Evolutionary conservation across 2,329 filamentous ascomycete genomes (phyloP).

Genomic region (Capronia americana): DNA sequence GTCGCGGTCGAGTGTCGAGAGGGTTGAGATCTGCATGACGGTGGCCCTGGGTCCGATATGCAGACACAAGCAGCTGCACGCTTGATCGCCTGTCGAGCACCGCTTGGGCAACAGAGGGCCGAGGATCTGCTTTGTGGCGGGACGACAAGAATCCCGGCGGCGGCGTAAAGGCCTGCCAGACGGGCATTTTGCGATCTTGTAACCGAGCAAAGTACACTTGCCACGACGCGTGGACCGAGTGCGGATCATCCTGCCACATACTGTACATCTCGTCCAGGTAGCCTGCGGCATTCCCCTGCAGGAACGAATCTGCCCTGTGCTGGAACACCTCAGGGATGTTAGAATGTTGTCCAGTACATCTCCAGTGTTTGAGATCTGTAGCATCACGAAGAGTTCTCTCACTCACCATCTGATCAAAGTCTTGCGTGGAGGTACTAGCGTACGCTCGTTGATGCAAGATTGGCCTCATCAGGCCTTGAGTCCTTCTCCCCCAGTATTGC

Average conservation of each 20-base stretch:
- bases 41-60: slow-evolving; percentile 96
- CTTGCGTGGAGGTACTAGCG: no score
- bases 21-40: slow-evolving; percentile 98
- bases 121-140: no score
- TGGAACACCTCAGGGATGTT: no score
- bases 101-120: slow-evolving; percentile 77
- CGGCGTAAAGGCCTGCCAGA: slow-evolving; percentile 94
- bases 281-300: slow-evolving; percentile 95
- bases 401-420: no score
- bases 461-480: no score
- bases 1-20: slow-evolving; percentile 87
- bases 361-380: no score
- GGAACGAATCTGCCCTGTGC: slow-evolving; percentile 98
- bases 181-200: slow-evolving; percentile 97
- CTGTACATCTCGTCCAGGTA: slow-evolving; percentile 99
- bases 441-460: no score
- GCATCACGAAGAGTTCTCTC: no score
- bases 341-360: no score
- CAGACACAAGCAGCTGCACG: slow-evolving; percentile 94
- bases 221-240: slow-evolving; percentile 96
- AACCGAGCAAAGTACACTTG: slow-evolving; percentile 99
- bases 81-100: slow-evolving; percentile 95
- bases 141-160: slow-evolving; percentile 92
- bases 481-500: no score
- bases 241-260: slow-evolving; percentile 92